Conservation (phyloP, 495 filamentous ascomycete genomes). For the Penicillium cataractarum region DNA sequence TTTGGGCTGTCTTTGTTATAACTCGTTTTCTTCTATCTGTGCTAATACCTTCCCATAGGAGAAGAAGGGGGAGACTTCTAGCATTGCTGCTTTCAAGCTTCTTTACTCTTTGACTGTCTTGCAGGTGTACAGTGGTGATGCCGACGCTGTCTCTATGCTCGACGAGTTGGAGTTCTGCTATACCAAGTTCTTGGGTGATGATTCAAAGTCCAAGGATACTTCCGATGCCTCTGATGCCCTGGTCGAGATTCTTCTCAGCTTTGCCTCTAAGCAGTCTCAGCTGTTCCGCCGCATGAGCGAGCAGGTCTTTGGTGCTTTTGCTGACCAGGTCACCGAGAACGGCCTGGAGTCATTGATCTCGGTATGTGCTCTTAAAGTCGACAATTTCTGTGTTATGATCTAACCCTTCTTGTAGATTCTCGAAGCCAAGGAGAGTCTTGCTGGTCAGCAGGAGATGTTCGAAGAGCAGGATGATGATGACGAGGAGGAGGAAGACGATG, state of each 20-base stretch:
- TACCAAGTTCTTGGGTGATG: constrained; percentile 58
- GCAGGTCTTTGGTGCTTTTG: constrained; percentile 83
- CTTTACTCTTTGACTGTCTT: constrained; percentile 85
- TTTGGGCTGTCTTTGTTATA: neutral
- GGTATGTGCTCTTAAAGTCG: constrained; percentile 34
- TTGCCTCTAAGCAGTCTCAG: constrained; percentile 82
- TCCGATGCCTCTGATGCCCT: constrained; percentile 73
- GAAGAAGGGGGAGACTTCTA: constrained; percentile 40
- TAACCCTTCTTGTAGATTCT: constrained; percentile 55
- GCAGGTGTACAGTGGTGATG: constrained; percentile 86
- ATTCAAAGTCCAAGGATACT: constrained; percentile 51
- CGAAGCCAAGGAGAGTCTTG: constrained; percentile 75
- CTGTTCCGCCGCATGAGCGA: constrained; percentile 84
- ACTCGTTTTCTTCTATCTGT: neutral
- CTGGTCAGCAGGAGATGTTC: constrained; percentile 86
- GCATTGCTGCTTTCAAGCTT: constrained; percentile 67
- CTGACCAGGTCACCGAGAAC: constrained; percentile 66
- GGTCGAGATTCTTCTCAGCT: constrained; percentile 84
- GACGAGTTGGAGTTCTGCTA: constrained; percentile 75
- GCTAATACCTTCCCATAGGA: constrained; percentile 30
- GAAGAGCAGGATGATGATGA: constrained; percentile 71
- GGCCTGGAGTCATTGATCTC: constrained; percentile 72
- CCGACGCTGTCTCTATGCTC: constrained; percentile 76
- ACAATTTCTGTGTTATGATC: neutral
- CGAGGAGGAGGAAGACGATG: constrained; percentile 42